These are phyloP conservation scores for Isochrysis galbana DNA, from an alignment of 78 protist species.

Conservation along the genomic window DNA sequence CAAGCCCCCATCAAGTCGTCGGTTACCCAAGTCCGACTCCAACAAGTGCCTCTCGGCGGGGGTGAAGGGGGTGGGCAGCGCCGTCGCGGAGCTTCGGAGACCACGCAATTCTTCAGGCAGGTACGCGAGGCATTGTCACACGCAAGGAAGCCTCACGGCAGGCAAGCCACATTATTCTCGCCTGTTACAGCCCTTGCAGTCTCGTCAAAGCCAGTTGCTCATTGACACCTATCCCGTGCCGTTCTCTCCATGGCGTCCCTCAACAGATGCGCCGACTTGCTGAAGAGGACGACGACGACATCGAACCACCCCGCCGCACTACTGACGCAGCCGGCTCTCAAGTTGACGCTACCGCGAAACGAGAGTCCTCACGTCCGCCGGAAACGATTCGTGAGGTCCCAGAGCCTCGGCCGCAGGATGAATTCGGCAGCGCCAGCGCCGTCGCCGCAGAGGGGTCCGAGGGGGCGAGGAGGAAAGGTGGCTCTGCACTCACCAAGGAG, in stretches of 20 bases:
- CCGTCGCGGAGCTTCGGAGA: background rate
- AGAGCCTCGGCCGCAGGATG: too few relatives aligned
- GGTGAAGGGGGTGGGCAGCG: background rate
- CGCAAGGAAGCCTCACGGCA: background rate
- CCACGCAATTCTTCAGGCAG: background rate
- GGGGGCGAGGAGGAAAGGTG: background rate
- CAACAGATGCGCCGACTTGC: background rate
- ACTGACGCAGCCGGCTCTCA: too few relatives aligned
- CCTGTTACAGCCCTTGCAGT: background rate
- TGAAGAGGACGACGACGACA: too few relatives aligned
- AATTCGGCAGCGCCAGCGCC: background rate
- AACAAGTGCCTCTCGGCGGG: background rate
- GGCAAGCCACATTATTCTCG: background rate
- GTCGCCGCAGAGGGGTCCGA: background rate
- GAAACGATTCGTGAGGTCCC: background rate
- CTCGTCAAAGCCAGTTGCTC: background rate
- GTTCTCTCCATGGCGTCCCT: background rate
- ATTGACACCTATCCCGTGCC: background rate
- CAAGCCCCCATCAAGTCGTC: background rate
- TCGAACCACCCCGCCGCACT: background rate
- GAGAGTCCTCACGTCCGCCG: background rate
- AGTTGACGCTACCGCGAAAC: too few relatives aligned
- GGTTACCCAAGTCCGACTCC: background rate
- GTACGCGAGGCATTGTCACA: background rate
- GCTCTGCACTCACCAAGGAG: background rate